Conservation (phyloP, 2,329 filamentous ascomycete genomes). For the Pseudogymnoascus sp. region DNA sequence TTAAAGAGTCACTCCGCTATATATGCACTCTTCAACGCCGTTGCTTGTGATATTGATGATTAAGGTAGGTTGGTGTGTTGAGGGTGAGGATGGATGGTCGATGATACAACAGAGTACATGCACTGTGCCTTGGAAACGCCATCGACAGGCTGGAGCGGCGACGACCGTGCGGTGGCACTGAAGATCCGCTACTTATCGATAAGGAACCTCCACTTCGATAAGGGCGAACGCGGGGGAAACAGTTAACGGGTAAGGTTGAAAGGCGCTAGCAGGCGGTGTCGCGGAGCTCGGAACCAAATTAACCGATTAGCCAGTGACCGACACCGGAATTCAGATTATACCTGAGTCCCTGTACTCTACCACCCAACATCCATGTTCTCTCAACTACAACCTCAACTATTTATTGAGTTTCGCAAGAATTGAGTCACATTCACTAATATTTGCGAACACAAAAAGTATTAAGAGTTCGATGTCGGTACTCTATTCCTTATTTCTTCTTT, state of each 20-base stretch:
- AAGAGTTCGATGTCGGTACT: not conserved
- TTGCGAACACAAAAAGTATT: not conserved
- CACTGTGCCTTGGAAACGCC: constrained; percentile 4
- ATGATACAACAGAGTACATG: constrained; percentile 9
- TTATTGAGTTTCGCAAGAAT: not conserved
- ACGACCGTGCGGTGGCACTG: not conserved
- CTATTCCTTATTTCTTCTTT: not conserved
- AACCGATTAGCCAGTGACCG: not conserved
- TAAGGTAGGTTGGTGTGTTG: not conserved
- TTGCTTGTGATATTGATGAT: not conserved
- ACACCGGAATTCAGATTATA: constrained; percentile 8
- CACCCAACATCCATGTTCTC: not conserved
- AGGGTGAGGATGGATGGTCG: not conserved
- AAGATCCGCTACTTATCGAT: constrained; percentile 5
- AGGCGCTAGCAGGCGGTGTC: not conserved
- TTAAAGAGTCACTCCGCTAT: not conserved
- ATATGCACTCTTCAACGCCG: not conserved
- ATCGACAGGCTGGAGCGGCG: not conserved
- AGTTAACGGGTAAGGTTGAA: not conserved
- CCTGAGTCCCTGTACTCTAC: not conserved
- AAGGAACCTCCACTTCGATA: constrained; percentile 3
- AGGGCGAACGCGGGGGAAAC: not conserved
- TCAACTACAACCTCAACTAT: not conserved
- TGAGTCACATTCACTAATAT: constrained; percentile 5
- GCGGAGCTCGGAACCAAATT: not conserved